phyloP scores from a whole-genome alignment of 306 rosid genomes.

The Sicyos edulis region DNA sequence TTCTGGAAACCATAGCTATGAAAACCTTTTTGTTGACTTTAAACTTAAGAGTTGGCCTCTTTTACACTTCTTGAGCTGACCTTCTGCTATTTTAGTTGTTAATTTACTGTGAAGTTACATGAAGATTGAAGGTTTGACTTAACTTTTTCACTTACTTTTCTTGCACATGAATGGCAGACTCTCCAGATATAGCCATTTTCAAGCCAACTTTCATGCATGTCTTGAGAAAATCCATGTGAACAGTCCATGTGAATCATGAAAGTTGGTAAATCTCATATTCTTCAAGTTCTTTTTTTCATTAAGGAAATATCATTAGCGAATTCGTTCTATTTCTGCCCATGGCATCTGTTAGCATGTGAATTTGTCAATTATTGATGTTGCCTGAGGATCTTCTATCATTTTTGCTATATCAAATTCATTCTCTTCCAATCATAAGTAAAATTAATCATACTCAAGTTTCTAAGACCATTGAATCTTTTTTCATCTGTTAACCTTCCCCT shows the following conservation, averaged over 20 bases:
- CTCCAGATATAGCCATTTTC: conserved; percentile 3
- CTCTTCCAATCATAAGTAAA: not conserved
- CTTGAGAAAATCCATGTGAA: not conserved
- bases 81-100: not conserved
- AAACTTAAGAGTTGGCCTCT: not conserved
- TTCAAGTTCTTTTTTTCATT: not conserved
- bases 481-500: not conserved
- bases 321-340: not conserved
- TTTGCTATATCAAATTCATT: not conserved
- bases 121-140: not conserved
- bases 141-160: not conserved
- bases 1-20: not conserved
- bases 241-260: conserved; percentile 50
- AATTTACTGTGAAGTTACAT: not conserved
- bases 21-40: not conserved
- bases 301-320: not conserved
- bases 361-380: not conserved
- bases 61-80: conserved; percentile 3
- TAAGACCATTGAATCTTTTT: not conserved
- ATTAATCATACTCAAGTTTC: not conserved
- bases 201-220: not conserved
- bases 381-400: not conserved
- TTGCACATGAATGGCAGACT: conserved; percentile 3
- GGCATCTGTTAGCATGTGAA: not conserved
- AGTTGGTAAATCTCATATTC: conserved; percentile 47